These are phyloP conservation scores for Przewalskia tangutica DNA, from an alignment of 257 asterid species.

Conservation along the genomic window DNA sequence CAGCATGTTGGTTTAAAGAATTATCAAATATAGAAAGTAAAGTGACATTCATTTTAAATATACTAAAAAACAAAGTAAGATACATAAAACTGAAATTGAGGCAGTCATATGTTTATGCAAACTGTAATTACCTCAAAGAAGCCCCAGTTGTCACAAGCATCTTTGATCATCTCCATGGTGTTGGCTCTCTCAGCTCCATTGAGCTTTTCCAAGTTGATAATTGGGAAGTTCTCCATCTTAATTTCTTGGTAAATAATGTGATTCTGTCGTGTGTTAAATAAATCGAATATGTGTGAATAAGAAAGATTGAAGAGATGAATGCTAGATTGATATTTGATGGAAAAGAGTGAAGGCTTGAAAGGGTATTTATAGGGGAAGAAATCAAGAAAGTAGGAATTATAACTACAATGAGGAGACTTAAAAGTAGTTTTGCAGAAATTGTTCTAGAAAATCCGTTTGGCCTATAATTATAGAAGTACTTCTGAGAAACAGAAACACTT, in stretches of 20 bases:
- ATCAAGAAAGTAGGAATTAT: not conserved
- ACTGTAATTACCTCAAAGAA: slow-evolving; percentile 16
- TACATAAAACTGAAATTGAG: not conserved
- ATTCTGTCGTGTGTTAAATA: not conserved
- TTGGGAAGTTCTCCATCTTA: slow-evolving; percentile 14
- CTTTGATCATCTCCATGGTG: slow-evolving; percentile 3
- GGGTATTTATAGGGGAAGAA: slow-evolving; percentile 2
- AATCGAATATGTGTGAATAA: not conserved
- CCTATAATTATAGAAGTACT: no score
- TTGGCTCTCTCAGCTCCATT: slow-evolving; percentile 5
- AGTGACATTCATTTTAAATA: not conserved
- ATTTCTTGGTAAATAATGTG: not conserved
- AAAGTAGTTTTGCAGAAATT: no score
- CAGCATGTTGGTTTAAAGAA: not conserved
- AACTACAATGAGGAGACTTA: not conserved
- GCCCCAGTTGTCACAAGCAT: slow-evolving; percentile 22
- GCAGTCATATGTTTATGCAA: not conserved
- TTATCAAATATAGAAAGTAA: not conserved
- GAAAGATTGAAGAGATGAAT: not conserved
- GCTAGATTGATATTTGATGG: not conserved
- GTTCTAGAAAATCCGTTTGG: no score
- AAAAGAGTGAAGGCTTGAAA: not conserved
- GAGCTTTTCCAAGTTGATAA: slow-evolving; percentile 12
- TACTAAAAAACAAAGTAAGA: not conserved
- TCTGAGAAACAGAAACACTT: no score